Evolutionary conservation across 306 rosid species (phyloP).

Genomic region (Medicago lupulina): DNA sequence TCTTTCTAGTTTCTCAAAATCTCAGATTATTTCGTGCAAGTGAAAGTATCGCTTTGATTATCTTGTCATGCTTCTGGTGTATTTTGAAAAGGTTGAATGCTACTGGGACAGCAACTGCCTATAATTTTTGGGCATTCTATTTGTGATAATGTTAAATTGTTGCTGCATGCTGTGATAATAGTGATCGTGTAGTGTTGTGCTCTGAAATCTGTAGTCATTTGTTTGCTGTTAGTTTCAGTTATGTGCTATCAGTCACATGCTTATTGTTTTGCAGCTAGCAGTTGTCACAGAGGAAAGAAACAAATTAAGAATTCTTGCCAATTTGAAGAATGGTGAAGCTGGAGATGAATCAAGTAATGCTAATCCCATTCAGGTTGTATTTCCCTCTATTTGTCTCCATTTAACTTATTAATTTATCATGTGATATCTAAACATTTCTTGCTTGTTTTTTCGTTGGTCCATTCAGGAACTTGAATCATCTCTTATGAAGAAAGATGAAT

Average conservation of each 20-base stretch:
- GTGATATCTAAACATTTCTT: constrained; percentile 35
- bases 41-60: neutral
- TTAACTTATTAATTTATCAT: constrained; percentile 30
- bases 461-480: constrained; percentile 78
- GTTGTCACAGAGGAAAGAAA: constrained; percentile 80
- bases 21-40: constrained; percentile 20
- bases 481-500: constrained; percentile 68
- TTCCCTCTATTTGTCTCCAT: constrained; percentile 27
- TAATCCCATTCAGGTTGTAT: constrained; percentile 61
- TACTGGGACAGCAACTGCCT: constrained; percentile 10
- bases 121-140: constrained; percentile 7
- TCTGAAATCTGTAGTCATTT: constrained; percentile 20
- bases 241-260: constrained; percentile 16
- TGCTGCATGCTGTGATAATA: constrained; percentile 33
- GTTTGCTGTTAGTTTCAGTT: constrained; percentile 37
- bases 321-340: constrained; percentile 55
- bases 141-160: constrained; percentile 7
- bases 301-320: constrained; percentile 60
- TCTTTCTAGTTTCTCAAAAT: constrained; percentile 5
- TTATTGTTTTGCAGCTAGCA: constrained; percentile 70
- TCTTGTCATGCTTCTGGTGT: constrained; percentile 16
- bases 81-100: constrained; percentile 13
- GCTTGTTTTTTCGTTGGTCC: constrained; percentile 47
- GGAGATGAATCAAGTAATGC: constrained; percentile 55
- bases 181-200: constrained; percentile 22